Base-by-base conservation (phyloP, 139 green algal genomes). In the Tetraselmis striata region DNA sequence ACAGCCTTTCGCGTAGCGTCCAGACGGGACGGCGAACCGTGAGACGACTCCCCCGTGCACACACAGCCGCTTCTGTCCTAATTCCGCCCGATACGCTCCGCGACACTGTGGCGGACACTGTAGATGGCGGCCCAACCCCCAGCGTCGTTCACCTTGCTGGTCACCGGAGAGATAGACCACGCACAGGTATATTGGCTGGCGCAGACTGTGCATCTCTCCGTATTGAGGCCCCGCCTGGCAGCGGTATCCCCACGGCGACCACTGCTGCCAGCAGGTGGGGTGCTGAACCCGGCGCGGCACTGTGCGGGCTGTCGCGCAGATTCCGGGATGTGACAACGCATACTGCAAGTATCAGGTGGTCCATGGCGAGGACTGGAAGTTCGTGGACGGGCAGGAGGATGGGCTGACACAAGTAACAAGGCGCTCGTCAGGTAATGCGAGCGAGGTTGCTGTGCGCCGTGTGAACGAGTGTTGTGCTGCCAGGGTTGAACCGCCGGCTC, bases 271-370 rank as follows among this genome's bases (percentile, higher is more conserved):
- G 1, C 58, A n/a, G 23, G 45, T 32, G 32, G 28, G 27, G 5
- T 25, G 26, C 30, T 29, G 58, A 30, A 23, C 18, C 31, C 1
- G 24, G 31, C 23, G 29, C 32, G 26, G n/a, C 28, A 67, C 27
- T 5, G 23, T 45, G 18, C 27, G 28, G 27, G 29, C 2, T 28
- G 45, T 1, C 31, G 29, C 75, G 78, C 87, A 95, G 89, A 92
- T 96, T 29, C 92, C 90, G 18, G 83, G 85, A 25, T 90, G 87
- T 77, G 80, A 88, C 59, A 95, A 92, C 31, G 90, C 92, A 0
- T 96, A 95, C 85, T 88, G 90, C 77, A 95, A 95, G 82, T 94
- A 91, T 76, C 84, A 94, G 45, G 30, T 97, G 23, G 88, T 94
- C 0, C 88, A 90, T 28, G 93, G 93, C 0, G 90, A 96, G 59